Base-by-base conservation (phyloP, 305 asterid species). In the Ilex paraguariensis region DNA sequence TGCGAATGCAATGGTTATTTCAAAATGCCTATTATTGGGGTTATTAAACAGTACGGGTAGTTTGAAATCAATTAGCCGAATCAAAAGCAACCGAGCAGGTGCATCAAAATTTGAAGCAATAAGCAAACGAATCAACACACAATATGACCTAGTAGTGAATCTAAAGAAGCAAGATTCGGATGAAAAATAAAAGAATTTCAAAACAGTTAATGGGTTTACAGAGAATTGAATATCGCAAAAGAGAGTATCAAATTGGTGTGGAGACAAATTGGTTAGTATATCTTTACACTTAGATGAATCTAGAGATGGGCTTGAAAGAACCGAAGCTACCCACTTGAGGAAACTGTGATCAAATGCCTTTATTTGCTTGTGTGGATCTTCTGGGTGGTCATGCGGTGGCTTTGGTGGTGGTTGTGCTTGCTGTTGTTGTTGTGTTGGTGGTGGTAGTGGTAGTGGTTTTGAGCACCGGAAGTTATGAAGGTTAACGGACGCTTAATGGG, bases 31-130 rank as follows among this genome's bases (percentile, higher is more conserved):
- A 49, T 63, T 69, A 36, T 69, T 73, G 50, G 62, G 57, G 14
- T 64, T 66, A 61, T 59, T 66, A 65, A 60, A 65, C 46, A 53
- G 56, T 56, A 84, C 42, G 54, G 81, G 75, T 63, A 83, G 52
- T 69, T 85, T 86, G 52, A 82, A 73, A 75, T 86, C 92, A 58
- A 88, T 81, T 79, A 91, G 77, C 65, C 82, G 81, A 58, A 83
- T 86, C 79, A 91, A 70, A 60, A 88, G 90, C 81, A 79, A 66
- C 70, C 94, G 77, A 11, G 98, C 95, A 49, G 95, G 81, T 14
- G 80, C 65, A 66, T 80, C 83, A 51, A 69, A 71, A 76, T 86
- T 81, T 74, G 78, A 74, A 64, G 69, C 68, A 70, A 84, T 72
- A 46, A 88, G 77, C 79, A 86, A 72, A 68, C 80, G 87, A 67